phyloP scores from a whole-genome alignment of 495 filamentous ascomycete genomes.

The Beverwykella pulmonaria region DNA sequence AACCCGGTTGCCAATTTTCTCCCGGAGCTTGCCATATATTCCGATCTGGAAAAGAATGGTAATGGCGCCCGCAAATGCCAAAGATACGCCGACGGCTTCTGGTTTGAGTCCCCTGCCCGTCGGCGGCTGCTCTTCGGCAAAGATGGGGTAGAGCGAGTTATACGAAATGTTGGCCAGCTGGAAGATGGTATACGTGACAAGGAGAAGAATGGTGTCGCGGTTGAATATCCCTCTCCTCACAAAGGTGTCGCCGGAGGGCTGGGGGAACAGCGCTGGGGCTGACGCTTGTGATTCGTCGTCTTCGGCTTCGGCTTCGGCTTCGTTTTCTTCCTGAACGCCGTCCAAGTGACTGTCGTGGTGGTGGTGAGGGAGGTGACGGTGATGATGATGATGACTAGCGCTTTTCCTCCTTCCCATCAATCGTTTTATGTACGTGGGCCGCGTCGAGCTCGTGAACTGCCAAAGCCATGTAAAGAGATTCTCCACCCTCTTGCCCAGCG shows the following conservation, averaged over 20 bases:
- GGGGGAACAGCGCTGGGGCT: conserved; percentile 49
- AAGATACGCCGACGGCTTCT: conserved; percentile 77
- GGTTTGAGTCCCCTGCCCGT: conserved; percentile 75
- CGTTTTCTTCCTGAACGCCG: conserved; percentile 47
- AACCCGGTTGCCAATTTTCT: conserved; percentile 79
- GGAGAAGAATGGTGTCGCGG: conserved; percentile 76
- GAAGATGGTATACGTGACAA: conserved; percentile 83
- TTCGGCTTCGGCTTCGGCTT: conserved; percentile 27
- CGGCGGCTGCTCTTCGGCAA: conserved; percentile 72
- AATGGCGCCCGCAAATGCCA: conserved; percentile 80
- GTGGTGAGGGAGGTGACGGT: too few species aligned
- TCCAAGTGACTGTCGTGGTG: conserved; percentile 37
- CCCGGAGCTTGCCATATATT: conserved; percentile 76
- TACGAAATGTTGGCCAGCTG: conserved; percentile 87
- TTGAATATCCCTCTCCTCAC: conserved; percentile 58
- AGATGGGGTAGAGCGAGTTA: conserved; percentile 90
- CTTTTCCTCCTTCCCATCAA: conserved; percentile 25
- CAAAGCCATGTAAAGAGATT: conserved; percentile 70
- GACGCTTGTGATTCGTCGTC: conserved; percentile 37
- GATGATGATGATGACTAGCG: neutral
- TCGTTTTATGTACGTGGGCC: conserved; percentile 62
- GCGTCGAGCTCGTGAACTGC: conserved; percentile 67
- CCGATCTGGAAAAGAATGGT: conserved; percentile 89
- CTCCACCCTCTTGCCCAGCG: conserved; percentile 58
- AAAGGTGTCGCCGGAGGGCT: conserved; percentile 37